Conservation (phyloP, 768 basidiomycete genomes). For the Leccinum truebloodii region DNA sequence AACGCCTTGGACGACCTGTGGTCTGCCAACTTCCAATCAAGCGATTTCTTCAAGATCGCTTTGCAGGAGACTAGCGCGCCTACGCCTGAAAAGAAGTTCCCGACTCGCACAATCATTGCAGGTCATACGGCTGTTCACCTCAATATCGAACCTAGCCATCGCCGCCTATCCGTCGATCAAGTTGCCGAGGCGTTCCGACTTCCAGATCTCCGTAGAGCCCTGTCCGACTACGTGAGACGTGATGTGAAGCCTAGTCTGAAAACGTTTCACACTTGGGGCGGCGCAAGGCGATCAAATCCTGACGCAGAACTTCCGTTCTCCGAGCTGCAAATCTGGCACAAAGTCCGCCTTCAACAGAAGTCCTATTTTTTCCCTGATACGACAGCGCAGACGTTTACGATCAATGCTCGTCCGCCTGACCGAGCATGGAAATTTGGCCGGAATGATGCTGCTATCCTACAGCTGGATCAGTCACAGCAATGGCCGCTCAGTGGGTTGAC, state of each 20-base stretch:
- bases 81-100: background rate
- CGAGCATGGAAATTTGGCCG: background rate
- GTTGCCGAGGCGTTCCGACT: background rate
- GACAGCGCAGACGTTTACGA: background rate
- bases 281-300: background rate
- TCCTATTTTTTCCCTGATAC: background rate
- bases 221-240: background rate
- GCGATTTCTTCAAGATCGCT: background rate
- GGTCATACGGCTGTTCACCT: background rate
- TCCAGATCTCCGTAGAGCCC: background rate
- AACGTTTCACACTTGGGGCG: background rate
- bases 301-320: background rate
- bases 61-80: background rate
- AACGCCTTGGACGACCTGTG: background rate
- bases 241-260: background rate
- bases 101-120: background rate
- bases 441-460: background rate
- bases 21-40: background rate
- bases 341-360: background rate
- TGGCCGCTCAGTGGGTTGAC: slow-evolving; percentile 1
- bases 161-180: background rate
- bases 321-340: background rate
- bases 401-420: background rate
- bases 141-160: background rate
- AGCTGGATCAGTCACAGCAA: background rate